Evolutionary conservation across 768 basidiomycete genomes (phyloP).

Genomic region (Suillus fuscotomentosus): DNA sequence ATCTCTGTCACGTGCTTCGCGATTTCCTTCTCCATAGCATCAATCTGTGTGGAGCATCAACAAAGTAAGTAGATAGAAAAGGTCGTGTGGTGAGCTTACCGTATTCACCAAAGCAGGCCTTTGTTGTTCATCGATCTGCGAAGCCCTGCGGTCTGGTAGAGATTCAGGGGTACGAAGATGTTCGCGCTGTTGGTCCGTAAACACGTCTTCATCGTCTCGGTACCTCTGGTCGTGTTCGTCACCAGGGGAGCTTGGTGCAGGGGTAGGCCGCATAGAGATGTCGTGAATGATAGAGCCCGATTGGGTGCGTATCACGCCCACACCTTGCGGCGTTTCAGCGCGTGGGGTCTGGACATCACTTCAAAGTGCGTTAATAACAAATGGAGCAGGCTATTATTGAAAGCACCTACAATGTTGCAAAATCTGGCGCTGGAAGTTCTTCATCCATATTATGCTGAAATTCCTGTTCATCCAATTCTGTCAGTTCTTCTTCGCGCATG

Average conservation of each 20-base stretch:
- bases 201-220: slow-evolving; percentile 9
- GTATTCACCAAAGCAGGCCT: neutral
- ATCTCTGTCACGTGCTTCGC: neutral
- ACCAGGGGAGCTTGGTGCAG: slow-evolving; percentile 41
- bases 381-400: neutral
- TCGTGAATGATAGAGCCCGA: slow-evolving; percentile 48
- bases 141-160: neutral
- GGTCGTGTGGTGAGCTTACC: neutral
- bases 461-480: slow-evolving; percentile 11
- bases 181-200: neutral
- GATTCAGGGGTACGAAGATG: slow-evolving; percentile 6
- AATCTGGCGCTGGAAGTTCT: slow-evolving; percentile 6
- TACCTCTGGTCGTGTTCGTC: slow-evolving; percentile 9
- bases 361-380: neutral
- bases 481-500: slow-evolving; percentile 11
- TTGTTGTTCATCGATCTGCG: neutral
- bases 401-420: slow-evolving; percentile 1
- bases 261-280: slow-evolving; percentile 49
- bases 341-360: neutral
- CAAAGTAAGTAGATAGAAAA: neutral
- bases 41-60: neutral
- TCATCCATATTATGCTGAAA: neutral
- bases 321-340: neutral
- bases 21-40: neutral
- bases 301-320: slow-evolving; percentile 36